Percentiles rank a stretch among this genome's conserved stretches.
These are phyloP conservation scores for Taphrina betulina DNA, from an alignment of 1,139 yeast species.

Conservation along the genomic window DNA sequence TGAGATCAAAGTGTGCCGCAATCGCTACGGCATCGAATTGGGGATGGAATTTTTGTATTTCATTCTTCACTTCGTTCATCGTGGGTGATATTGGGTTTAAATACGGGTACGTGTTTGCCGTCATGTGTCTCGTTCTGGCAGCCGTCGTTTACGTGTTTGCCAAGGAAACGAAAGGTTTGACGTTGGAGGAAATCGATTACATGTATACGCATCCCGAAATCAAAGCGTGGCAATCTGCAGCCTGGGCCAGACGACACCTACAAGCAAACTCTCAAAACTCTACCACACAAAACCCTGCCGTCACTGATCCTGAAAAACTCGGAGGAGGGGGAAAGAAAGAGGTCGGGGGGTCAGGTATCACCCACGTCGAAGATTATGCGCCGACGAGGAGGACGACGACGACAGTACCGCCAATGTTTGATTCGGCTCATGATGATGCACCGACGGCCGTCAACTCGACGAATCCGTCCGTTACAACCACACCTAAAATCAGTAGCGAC, in stretches of 20 bases:
- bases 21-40: constrained; percentile 69
- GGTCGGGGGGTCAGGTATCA: neutral
- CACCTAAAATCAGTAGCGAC: neutral
- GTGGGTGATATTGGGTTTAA: constrained; percentile 61
- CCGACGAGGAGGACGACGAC: no score
- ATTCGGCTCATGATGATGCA: no score
- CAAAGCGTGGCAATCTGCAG: constrained; percentile 36
- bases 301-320: neutral
- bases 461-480: neutral
- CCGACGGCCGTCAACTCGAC: neutral
- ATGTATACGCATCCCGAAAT: constrained; percentile 34
- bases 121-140: constrained; percentile 58
- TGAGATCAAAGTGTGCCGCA: constrained; percentile 77
- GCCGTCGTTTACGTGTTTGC: constrained; percentile 65
- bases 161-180: constrained; percentile 70
- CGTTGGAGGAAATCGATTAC: constrained; percentile 57
- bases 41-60: constrained; percentile 75
- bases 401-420: neutral
- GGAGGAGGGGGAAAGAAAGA: neutral
- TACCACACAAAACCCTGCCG: neutral
- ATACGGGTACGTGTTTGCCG: constrained; percentile 74
- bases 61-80: constrained; percentile 71
- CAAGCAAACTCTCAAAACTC: constrained; percentile 25
- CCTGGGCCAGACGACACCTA: neutral
- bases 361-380: neutral